Evolutionary conservation across 805 yeast genomes (phyloP), one percentile per base, ranked within the genome.

Genomic region (Grigorovia transvaalensis): DNA sequence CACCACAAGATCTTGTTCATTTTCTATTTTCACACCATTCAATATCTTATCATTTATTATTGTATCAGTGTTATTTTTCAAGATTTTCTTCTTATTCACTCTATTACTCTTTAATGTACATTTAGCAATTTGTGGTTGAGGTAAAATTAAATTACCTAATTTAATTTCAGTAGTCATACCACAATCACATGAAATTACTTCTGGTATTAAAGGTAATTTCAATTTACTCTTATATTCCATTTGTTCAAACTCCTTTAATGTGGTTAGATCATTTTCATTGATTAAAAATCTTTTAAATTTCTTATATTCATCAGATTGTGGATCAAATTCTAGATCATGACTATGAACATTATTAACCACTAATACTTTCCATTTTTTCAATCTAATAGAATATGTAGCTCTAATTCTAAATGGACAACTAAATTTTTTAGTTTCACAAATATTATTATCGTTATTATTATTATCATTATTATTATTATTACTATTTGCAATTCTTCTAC

Each of bases 321-420:
- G 65, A 47, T 64, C 59, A 47, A 66, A 66, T 51, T 58, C 59
- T 30, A 75, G 51, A 7, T 71, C 70, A 60, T 82, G 88, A 55
- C 82, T 75, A 62, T 82, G 88, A 4, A 65, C 63, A 54, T 79
- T 82, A 62, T 79, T 78, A 38, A 82, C 76, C 18, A 82, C 77
- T 35, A 78, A 83, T 30, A 82, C 69, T 15, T 79, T 70, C 88
- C 88, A 82, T 49, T 69, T 66, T 53, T 73, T 68, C 35, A 75
- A 69, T 54, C 80, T 67, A 11, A 77, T 57, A 1, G 81, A 76
- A 57, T 68, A 80, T 57, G 82, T 80, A 4, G 86, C 85, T 51
- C 88, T 64, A 33, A 82, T 74, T 61, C 83, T 71, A 59, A 82
- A 82, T 1, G 86, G 86, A 60, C 87, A 82, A 23, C 73, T 71